Base-by-base conservation (phyloP, 208 protist species). In the Eutreptiella sp. region DNA sequence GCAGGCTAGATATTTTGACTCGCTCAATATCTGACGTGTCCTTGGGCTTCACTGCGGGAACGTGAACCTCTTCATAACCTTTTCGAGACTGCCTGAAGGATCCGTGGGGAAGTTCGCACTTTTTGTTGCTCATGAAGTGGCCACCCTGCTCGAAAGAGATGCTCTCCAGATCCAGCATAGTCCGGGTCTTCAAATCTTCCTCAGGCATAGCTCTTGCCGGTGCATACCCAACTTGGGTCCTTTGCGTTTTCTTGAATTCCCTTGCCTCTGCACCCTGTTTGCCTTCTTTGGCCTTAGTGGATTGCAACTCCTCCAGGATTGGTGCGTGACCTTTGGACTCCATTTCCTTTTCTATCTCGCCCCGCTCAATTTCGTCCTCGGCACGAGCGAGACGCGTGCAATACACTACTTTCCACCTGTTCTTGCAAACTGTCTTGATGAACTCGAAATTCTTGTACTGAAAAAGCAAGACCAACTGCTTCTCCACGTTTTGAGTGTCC, bases 401-500 rank as follows among this genome's bases (percentile, higher is more conserved):
- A 53, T 78, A 88, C 33, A 84, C 31, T 32, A 87, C 68, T 31
- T 60, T 42, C 2, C 14, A 78, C 23, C 70, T 16, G 33, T 79
- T 61, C 39, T 73, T 65, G 50, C 66, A 45, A 26, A 62, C 52
- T 38, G 83, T 28, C 63, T 87, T 83, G 38, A 95, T 82, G 46
- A 94, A 78, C 26, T 87, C 80, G 48, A 95, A 94, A 63, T 89
- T 81, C 31, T 90, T 69, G 45, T 77, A 89, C 53, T 77, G 77
- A 41, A 94, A 66, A 2, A 92, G 38, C 16, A 54, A 52, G 14
- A 89, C 76, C 3, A 93, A 62, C 27, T 74, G 53, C 53, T 92
- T 90, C 61, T 94, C 89, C 36, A 73, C 60, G 27, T 83, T 76
- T 53, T 79, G 67, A n/a, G 74, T 46, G 47, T 87, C 76, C 2